Percentiles rank a stretch among this genome's conserved stretches.
Evolutionary conservation across 2,329 filamentous ascomycete genomes (phyloP).

Genomic region (Colletotrichum sublineola): DNA sequence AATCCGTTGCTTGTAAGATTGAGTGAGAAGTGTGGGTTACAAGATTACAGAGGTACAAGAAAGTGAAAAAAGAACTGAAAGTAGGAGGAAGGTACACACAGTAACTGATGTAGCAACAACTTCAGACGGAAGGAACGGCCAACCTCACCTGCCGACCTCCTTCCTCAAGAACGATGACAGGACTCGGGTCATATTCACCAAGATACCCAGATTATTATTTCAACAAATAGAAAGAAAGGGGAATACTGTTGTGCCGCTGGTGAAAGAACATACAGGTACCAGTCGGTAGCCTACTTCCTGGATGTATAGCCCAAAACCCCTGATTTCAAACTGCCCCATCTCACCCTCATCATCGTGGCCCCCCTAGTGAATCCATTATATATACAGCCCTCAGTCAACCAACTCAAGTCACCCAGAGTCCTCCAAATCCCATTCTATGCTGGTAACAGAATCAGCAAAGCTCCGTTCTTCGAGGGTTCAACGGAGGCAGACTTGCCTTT

Average conservation of each 20-base stretch:
- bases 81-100: not conserved
- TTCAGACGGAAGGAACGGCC: constrained; percentile 1
- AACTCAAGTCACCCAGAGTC: not conserved
- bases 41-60: not conserved
- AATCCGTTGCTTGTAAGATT: not conserved
- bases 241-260: too few relatives aligned
- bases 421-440: not conserved
- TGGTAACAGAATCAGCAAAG: not conserved
- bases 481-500: constrained; percentile 12
- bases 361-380: too few relatives aligned
- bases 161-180: not conserved
- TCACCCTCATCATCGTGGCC: not conserved
- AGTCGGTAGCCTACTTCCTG: not conserved
- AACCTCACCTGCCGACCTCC: not conserved
- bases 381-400: not conserved
- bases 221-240: too few relatives aligned
- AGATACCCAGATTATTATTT: not conserved
- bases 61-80: not conserved
- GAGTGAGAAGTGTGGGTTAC: not conserved
- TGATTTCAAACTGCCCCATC: not conserved
- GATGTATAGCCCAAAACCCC: not conserved
- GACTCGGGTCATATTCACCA: not conserved
- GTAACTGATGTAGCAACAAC: not conserved
- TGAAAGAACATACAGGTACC: not conserved
- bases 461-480: constrained; percentile 6